Conservation (phyloP, 352 stramenopile genomes). For the Phytophthora cactorum region DNA sequence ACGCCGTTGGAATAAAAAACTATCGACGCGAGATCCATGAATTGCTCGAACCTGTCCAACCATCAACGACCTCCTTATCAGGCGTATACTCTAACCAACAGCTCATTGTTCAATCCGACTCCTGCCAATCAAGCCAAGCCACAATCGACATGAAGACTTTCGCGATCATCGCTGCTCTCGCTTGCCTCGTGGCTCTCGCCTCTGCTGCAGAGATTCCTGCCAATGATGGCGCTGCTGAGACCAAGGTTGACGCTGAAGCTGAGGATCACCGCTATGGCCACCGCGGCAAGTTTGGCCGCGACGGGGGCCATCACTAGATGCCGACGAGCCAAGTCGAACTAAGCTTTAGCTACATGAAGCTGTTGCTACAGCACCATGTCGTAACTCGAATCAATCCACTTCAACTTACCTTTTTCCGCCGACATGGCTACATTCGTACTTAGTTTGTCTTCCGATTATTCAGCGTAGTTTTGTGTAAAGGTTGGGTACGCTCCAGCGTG, state of each 20-base stretch:
- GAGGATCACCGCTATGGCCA: constrained; percentile 8
- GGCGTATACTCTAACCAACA: too few relatives aligned
- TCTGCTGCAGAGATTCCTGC: constrained; percentile 2
- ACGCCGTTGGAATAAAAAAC: constrained; percentile 2
- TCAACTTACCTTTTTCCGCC: constrained; percentile 3
- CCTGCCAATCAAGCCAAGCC: not conserved
- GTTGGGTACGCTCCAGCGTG: constrained; percentile 25
- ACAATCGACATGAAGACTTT: constrained; percentile 28
- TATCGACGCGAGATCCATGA: not conserved
- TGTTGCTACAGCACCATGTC: not conserved
- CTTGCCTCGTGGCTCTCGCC: constrained; percentile 9
- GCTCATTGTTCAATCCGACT: constrained; percentile 20
- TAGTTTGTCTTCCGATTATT: constrained; percentile 12
- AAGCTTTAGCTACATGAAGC: not conserved
- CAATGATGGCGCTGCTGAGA: not conserved
- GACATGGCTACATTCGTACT: constrained; percentile 5
- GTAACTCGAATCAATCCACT: constrained; percentile 8
- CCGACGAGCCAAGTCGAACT: not conserved
- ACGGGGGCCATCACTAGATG: constrained; percentile 1
- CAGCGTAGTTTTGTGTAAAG: constrained; percentile 23
- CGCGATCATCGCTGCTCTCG: constrained; percentile 17
- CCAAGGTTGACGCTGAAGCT: constrained; percentile 1
- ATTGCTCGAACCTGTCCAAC: constrained; percentile 5
- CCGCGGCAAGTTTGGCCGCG: not conserved
- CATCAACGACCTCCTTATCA: not conserved